A percentile compares a stretch with the other conserved stretches of the same genome.
Conservation (phyloP, 2,329 filamentous ascomycete species). For the Botryotinia calthae region DNA sequence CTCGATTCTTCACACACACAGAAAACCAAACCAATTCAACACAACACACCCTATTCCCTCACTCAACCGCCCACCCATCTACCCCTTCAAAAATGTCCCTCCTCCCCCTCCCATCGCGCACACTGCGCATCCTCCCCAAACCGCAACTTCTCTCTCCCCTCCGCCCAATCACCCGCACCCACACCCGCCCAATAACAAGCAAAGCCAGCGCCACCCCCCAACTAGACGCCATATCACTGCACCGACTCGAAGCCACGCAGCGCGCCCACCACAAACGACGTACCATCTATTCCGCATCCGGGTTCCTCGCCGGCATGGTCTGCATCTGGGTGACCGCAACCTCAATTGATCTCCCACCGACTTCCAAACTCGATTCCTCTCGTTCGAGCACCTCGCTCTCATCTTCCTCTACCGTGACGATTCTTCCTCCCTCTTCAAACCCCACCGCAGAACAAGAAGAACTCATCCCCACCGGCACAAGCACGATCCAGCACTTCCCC, state of each 20-base stretch:
- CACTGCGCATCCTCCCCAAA: constrained; percentile 32
- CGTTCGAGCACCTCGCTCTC: constrained; percentile 38
- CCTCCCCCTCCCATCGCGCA: constrained; percentile 34
- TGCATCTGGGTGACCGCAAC: constrained; percentile 38
- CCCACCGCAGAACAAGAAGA: constrained; percentile 36
- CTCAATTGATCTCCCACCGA: constrained; percentile 31
- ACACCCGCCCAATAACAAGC: not conserved
- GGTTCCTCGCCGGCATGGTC: constrained; percentile 35
- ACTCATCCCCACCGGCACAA: constrained; percentile 40
- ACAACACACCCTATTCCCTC: not conserved
- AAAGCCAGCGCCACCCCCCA: constrained; percentile 18
- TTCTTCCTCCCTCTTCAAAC: constrained; percentile 33
- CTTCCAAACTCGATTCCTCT: constrained; percentile 17
- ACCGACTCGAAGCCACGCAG: constrained; percentile 32
- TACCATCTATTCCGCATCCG: constrained; percentile 33
- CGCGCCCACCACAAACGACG: constrained; percentile 37
- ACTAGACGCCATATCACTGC: constrained; percentile 33
- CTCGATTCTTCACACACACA: not conserved
- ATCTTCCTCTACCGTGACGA: constrained; percentile 37
- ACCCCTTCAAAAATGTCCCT: not conserved
- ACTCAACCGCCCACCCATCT: not conserved
- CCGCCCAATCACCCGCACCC: constrained; percentile 8
- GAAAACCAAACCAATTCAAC: not conserved
- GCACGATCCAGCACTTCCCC: constrained; percentile 37
- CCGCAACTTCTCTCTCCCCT: not conserved